Base-by-base conservation (phyloP, 2,329 filamentous ascomycete genomes). In the Neodidymelliopsis sp. region DNA sequence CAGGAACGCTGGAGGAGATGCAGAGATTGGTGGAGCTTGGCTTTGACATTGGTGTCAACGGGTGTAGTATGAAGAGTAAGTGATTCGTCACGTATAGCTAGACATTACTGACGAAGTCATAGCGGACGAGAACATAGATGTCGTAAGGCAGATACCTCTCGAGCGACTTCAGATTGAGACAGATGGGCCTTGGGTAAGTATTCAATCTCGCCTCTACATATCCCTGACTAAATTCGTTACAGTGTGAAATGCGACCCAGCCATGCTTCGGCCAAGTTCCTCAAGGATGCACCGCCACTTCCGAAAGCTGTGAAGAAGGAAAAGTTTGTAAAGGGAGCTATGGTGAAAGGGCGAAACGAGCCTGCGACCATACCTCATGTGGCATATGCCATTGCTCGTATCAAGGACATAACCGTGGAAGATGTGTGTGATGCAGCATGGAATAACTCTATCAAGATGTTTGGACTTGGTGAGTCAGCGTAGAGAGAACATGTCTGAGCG, bases 271-370 rank as follows among this genome's bases (percentile, higher is more conserved):
- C 87, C 63, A 88, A 87, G 72, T 88, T 87, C 57, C 73, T 89
- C 57, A 79, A 84, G 4, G 86, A 87, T 40, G 84, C 89, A 1
- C 87, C 88, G 0, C 80, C 85, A 41, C 76, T 90, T 24, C 94
- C 87, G 61, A 95, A 89, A 74, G 81, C 86, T 4, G 88, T 97
- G 22, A 99, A 97, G 80, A 97, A 96, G 76, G 94, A 99, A 76
- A 96, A 90, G 72, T 99, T 91, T 88, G 83, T 84, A 33, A 85
- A 90, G 63, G 93, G 92, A 0, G 81, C 81, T 29, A 93, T 97
- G 89, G 84, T 99, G 42, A 99, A 97, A 76, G 91, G 93, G 0
- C 84, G 94, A 52, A 99, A 99, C 69, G 94, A 99, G 74, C 90
- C 93, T 8, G 92, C 88, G 62, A 88, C 84, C 42, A 97, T 99